Base-by-base conservation (phyloP, 352 stramenopile species). In the Pilasporangium apinafurcum region DNA sequence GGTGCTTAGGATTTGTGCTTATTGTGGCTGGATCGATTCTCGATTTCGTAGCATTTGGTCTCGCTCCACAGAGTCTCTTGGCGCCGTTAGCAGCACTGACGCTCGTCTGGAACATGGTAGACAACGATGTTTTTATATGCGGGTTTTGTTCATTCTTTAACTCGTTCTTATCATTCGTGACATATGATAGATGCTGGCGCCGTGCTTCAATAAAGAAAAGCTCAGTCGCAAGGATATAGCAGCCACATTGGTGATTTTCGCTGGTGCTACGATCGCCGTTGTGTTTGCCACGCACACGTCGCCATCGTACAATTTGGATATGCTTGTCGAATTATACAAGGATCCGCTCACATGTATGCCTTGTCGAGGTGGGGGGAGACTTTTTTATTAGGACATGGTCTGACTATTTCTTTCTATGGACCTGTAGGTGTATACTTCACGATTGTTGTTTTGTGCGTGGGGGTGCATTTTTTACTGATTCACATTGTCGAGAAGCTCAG, bases 101-200 rank as follows among this genome's bases (percentile, higher is more conserved):
- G 29, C 70, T 97, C 9, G 88, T 96, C 14, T 96, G 84, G 78
- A 97, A 97, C 56, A 90, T 96, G 62, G 65, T 92, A 43, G 33
- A 45, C n/a, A n/a, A n/a, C n/a, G n/a, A n/a, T n/a, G n/a, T n/a
- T n/a, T n/a, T n/a, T n/a, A n/a, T n/a, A n/a, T n/a, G n/a, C n/a
- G n/a, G n/a, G n/a, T n/a, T n/a, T 44, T 9, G 18, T 24, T 8
- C 16, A 44, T 13, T n/a, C 22, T 5, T 38, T 38, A n/a, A n/a
- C n/a, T n/a, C n/a, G n/a, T 14, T 46, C 31, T 32, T 31, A 12
- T 1, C 2, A 10, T 17, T 41, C 13, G 20, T n/a, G n/a, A n/a
- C n/a, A n/a, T n/a, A 33, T 13, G 32, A 17, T 33, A 83, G 70
- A 86, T 92, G 54, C 63, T 95, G 8, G 83, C 83, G 5, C 75